Conservation (phyloP, 2,329 filamentous ascomycete genomes). For the Aspergillus melleus region DNA sequence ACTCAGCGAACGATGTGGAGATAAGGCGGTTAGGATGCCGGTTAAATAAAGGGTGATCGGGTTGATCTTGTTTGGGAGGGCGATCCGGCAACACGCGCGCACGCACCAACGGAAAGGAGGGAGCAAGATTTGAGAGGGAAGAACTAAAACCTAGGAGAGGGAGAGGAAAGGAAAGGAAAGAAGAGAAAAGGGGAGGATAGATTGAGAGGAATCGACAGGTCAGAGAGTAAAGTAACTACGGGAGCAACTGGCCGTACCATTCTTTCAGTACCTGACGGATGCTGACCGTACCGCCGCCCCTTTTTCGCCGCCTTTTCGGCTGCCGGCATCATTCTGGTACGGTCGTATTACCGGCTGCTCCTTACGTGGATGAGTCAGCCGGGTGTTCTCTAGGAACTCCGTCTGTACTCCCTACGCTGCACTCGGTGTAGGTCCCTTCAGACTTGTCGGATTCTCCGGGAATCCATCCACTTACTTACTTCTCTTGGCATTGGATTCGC, state of each 20-base stretch:
- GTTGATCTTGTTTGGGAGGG: background rate
- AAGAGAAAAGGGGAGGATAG: background rate
- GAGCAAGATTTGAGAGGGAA: background rate
- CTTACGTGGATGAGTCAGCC: background rate
- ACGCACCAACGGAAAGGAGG: background rate
- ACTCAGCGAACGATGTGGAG: background rate
- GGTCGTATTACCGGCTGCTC: background rate
- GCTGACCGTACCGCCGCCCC: background rate
- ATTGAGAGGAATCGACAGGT: background rate
- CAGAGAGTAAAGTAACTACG: slow-evolving; percentile 4
- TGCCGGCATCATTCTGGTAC: background rate
- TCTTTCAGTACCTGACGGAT: background rate
- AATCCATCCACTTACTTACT: too few species aligned
- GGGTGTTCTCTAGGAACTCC: too few species aligned
- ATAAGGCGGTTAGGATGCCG: background rate
- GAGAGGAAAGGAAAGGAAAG: background rate
- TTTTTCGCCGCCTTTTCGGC: background rate
- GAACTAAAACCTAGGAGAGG: too few species aligned
- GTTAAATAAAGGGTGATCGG: background rate
- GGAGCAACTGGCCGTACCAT: slow-evolving; percentile 12
- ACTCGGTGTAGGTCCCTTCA: too few species aligned
- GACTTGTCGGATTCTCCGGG: too few species aligned
- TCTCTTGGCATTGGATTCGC: slow-evolving; percentile 16
- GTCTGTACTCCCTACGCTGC: too few species aligned
- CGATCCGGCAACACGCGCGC: background rate